phyloP scores from a whole-genome alignment of 2,329 filamentous ascomycete genomes.

The Fusarium decemcellulare region DNA sequence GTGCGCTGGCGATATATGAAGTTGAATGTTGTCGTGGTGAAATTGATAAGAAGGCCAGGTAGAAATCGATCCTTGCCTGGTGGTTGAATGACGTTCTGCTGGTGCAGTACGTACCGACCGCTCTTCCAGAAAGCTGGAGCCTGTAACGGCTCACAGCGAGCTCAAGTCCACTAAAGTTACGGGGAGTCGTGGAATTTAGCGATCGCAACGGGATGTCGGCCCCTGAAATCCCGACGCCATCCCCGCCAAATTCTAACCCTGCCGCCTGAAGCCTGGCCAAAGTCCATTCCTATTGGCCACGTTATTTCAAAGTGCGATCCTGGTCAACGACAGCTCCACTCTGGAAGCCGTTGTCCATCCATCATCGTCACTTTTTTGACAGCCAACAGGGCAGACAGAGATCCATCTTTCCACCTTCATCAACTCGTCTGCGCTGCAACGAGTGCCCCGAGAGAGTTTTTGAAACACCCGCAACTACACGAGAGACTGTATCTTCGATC shows the following conservation, averaged over 20 bases:
- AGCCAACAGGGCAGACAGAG: constrained; percentile 32
- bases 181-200: constrained; percentile 34
- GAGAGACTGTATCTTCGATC: not conserved
- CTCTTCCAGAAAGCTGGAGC: constrained; percentile 2
- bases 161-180: constrained; percentile 12
- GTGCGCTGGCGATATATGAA: constrained; percentile 17
- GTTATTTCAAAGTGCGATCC: constrained; percentile 26
- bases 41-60: constrained; percentile 25
- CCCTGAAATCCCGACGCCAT: constrained; percentile 40
- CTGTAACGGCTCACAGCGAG: not conserved
- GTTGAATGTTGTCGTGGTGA: constrained; percentile 12
- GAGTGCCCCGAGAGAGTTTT: not conserved
- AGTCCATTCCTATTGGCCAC: constrained; percentile 31
- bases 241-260: constrained; percentile 40
- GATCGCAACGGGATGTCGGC: constrained; percentile 29
- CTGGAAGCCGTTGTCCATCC: constrained; percentile 42
- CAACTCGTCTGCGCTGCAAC: constrained; percentile 15
- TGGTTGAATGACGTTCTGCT: constrained; percentile 32
- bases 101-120: constrained; percentile 27
- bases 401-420: constrained; percentile 27
- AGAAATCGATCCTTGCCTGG: constrained; percentile 13
- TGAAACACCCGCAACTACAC: not conserved
- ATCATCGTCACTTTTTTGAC: constrained; percentile 45
- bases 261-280: constrained; percentile 33
- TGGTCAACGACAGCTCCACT: constrained; percentile 37